A percentile compares a stretch with the other conserved stretches of the same genome.
Evolutionary conservation across 371 early-diverging fungal species (phyloP).

Genomic region (Mortierella sp.): DNA sequence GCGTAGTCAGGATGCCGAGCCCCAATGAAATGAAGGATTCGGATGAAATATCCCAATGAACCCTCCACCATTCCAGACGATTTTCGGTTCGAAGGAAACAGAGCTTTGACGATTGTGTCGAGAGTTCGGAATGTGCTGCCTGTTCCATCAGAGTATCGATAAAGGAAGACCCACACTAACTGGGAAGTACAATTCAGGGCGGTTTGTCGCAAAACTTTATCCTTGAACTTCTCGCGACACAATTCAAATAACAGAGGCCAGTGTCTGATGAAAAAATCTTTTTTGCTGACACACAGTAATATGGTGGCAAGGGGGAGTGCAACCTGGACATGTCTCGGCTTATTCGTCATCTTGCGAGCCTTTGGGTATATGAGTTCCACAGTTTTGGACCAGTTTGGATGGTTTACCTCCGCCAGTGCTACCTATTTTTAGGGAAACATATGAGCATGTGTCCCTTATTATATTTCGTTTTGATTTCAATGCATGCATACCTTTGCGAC

Average conservation of each 20-base stretch:
- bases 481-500: conserved; percentile 79
- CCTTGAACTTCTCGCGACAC: conserved; percentile 85
- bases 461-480: not conserved
- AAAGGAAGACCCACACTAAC: conserved; percentile 94
- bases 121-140: conserved; percentile 38
- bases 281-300: conserved; percentile 88
- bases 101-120: conserved; percentile 74
- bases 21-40: conserved; percentile 84
- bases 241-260: conserved; percentile 83
- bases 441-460: not conserved
- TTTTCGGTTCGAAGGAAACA: conserved; percentile 78
- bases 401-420: conserved; percentile 94
- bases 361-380: conserved; percentile 93
- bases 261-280: conserved; percentile 88
- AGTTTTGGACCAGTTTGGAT: conserved; percentile 92
- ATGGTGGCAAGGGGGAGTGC: conserved; percentile 91
- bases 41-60: conserved; percentile 80
- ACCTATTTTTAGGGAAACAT: conserved; percentile 60
- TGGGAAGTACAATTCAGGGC: conserved; percentile 87
- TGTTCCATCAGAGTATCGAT: conserved; percentile 72
- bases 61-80: conserved; percentile 81
- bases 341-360: conserved; percentile 89
- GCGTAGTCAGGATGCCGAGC: conserved; percentile 86
- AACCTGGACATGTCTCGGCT: conserved; percentile 85
- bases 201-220: conserved; percentile 64